A percentile compares a stretch with the other conserved stretches of the same genome.
These are phyloP conservation scores for Obba rivulosa DNA, from an alignment of 768 basidiomycete genomes.

Conservation along the genomic window DNA sequence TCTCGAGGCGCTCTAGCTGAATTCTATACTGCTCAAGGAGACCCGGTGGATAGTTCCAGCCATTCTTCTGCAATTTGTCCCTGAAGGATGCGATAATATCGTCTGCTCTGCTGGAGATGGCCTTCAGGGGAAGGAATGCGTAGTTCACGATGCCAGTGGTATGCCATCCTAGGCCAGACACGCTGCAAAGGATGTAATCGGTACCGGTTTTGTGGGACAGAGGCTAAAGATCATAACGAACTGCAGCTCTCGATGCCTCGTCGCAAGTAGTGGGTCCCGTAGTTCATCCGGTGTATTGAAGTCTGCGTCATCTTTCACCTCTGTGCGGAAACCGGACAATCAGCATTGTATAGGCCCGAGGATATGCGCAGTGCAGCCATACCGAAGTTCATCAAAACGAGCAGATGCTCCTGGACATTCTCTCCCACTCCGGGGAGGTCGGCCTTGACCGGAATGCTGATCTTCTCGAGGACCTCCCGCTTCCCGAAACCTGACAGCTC, in stretches of 20 bases:
- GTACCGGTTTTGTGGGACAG: not conserved
- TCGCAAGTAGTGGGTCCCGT: slow-evolving; percentile 18
- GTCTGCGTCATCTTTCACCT: slow-evolving; percentile 3
- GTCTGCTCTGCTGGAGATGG: slow-evolving; percentile 16
- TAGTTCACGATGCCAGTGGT: slow-evolving; percentile 21
- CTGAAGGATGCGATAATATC: slow-evolving; percentile 19
- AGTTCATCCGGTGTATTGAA: slow-evolving; percentile 25
- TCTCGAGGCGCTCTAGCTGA: slow-evolving; percentile 27
- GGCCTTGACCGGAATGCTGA: slow-evolving; percentile 33
- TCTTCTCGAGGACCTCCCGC: slow-evolving; percentile 28
- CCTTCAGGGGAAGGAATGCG: slow-evolving; percentile 14
- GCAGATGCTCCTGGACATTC: slow-evolving; percentile 48
- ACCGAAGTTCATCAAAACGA: slow-evolving; percentile 19
- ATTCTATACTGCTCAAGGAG: slow-evolving; percentile 35
- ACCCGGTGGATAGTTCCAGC: slow-evolving; percentile 23
- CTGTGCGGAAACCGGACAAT: not conserved
- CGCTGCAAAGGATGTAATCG: slow-evolving; percentile 8
- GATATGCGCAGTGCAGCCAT: too few species aligned
- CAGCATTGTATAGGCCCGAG: not conserved
- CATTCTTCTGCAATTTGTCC: slow-evolving; percentile 17
- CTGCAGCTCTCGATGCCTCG: slow-evolving; percentile 28
- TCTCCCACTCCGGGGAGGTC: slow-evolving; percentile 44
- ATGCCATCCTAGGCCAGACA: slow-evolving; percentile 18
- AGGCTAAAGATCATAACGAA: slow-evolving; percentile 10
- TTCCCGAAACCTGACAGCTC: slow-evolving; percentile 56